Evolutionary conservation across 2,329 filamentous ascomycete genomes (phyloP), one percentile per base, ranked within the genome.

Genomic region (Nannizziopsis barbatae): DNA sequence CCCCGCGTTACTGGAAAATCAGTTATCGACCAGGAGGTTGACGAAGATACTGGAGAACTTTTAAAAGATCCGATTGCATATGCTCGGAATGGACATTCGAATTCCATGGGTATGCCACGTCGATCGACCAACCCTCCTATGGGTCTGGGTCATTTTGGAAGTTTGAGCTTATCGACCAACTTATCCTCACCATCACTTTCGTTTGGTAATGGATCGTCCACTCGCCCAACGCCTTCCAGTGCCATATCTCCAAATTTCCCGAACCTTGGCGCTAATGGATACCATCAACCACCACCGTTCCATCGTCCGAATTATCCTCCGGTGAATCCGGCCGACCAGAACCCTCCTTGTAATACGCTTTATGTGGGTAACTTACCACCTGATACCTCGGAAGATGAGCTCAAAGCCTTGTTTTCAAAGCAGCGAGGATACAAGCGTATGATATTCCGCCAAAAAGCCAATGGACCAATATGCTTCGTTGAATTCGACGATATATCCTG

Each of bases 381-480:
- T 49, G 86, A 95, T 62, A 93, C 89, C 0, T 90, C 86, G 0
- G 92, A 98, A 61, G 90, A 96, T 61, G 92, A 96, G 65, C 76
- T 98, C 49, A 96, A 96, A 68, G 80, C 84, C 17, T 77, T 95
- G 61, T 98, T 98, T 62, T 88, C 84, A 20, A 90, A 89, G 67
- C 86, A 93, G 64, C 82, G 89, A 42, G 92, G 92, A 2, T 98
- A 95, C 71, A 96, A 94, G 69, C 79, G 92, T 22, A 79, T 98
- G 6, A 95, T 88, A 62, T 95, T 95, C 73, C 79, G 90, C 31
- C 93, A 88, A 47, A 96, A 96, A 71, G 80, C 86, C 56, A 95
- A 95, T 58, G 90, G 90, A 0, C 90, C 90, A 1, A 96, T 96
- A 89, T 96, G 92, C 63, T 96, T 96, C 65, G 92, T 98, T 33